These are phyloP conservation scores for Leccinum fibrillosum DNA, from an alignment of 768 basidiomycete genomes.

Conservation along the genomic window DNA sequence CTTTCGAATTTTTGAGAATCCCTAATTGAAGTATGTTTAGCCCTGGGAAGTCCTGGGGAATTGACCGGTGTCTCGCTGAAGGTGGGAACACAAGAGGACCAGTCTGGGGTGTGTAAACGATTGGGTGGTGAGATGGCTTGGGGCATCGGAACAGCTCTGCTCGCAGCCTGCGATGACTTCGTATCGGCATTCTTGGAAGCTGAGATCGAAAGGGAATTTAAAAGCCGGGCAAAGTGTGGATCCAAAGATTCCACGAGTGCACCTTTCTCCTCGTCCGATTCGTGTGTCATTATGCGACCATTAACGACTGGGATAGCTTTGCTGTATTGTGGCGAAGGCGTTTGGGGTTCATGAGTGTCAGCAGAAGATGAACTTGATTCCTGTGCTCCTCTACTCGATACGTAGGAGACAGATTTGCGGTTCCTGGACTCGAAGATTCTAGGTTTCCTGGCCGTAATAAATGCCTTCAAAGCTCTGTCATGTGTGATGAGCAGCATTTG, in stretches of 20 bases:
- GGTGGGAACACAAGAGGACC: conserved; percentile 31
- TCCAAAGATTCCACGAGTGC: conserved; percentile 42
- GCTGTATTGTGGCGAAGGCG: conserved; percentile 59
- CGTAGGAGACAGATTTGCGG: conserved; percentile 33
- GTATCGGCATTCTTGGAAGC: conserved; percentile 32
- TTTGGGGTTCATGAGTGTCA: conserved; percentile 59
- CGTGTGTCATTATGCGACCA: conserved; percentile 21
- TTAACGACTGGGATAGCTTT: conserved; percentile 32
- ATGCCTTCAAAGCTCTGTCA: conserved; percentile 48
- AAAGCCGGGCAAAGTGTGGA: conserved; percentile 67
- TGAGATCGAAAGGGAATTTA: conserved; percentile 61
- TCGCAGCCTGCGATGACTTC: conserved; percentile 4
- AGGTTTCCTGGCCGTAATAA: conserved; percentile 63
- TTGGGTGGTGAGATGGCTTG: conserved; percentile 8
- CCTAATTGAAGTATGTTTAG: conserved; percentile 1
- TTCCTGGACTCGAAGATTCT: conserved; percentile 35
- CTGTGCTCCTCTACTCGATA: conserved; percentile 35
- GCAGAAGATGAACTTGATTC: conserved; percentile 69
- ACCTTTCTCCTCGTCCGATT: conserved; percentile 32
- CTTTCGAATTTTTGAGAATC: conserved; percentile 7
- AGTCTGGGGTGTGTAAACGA: conserved; percentile 27
- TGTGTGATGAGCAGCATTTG: conserved; percentile 2
- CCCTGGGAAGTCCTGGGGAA: conserved; percentile 7
- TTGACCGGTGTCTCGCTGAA: conserved; percentile 11
- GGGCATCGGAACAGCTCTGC: conserved; percentile 9